Evolutionary conservation across 345 rosid species (phyloP).

Genomic region (Syzygium aqueum): DNA sequence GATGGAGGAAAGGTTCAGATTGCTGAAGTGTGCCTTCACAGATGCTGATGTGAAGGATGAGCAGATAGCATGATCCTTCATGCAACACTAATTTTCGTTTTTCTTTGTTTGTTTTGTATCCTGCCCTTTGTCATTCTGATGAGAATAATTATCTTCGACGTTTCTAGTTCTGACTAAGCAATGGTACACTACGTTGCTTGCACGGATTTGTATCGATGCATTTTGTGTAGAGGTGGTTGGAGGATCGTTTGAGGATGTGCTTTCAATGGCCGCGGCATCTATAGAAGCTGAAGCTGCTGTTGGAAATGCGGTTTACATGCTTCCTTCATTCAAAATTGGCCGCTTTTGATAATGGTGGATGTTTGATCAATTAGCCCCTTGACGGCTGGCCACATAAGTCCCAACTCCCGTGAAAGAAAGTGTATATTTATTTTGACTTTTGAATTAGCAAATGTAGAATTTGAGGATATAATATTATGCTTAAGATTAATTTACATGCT

Average conservation of each 20-base stretch:
- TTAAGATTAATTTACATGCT: neutral
- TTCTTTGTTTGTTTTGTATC: constrained; percentile 3
- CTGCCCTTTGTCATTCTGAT: neutral
- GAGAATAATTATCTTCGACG: constrained; percentile 33
- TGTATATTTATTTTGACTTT: neutral
- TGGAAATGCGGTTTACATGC: constrained; percentile 75
- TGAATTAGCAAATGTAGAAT: neutral
- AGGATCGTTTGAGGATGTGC: constrained; percentile 64
- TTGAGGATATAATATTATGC: neutral
- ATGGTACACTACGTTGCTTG: constrained; percentile 59
- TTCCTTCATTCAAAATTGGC: constrained; percentile 44
- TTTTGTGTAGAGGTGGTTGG: constrained; percentile 65
- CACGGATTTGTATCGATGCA: constrained; percentile 73
- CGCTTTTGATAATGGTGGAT: no score
- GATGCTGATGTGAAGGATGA: constrained; percentile 41
- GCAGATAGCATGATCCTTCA: constrained; percentile 51
- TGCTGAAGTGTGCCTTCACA: constrained; percentile 39
- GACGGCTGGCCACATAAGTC: neutral
- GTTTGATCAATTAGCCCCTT: no score
- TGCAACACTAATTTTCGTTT: neutral
- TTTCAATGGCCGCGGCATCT: constrained; percentile 69
- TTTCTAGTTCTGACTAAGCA: constrained; percentile 50
- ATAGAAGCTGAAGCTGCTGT: constrained; percentile 68
- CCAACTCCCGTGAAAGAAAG: neutral
- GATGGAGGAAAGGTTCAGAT: constrained; percentile 63